Conservation (phyloP, 257 asterid species). For the Misopates orontium region DNA sequence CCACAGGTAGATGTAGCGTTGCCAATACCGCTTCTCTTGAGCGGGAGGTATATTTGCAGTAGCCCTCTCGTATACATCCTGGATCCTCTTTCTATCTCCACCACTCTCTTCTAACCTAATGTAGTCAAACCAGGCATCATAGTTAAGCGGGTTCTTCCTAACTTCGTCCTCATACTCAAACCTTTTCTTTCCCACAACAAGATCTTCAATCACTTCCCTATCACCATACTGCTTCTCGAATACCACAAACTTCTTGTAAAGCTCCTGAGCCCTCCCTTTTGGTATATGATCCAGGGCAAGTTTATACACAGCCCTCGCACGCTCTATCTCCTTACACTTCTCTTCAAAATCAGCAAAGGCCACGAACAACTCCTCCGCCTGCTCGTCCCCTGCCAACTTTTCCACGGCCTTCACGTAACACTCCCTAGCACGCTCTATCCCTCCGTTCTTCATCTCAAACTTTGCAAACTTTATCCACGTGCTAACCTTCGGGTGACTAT, state of each 20-base stretch:
- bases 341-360: conserved; percentile 95
- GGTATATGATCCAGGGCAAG: conserved; percentile 89
- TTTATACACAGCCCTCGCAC: conserved; percentile 83
- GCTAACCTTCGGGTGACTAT: conserved; percentile 65
- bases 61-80: conserved; percentile 88
- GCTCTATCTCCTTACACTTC: conserved; percentile 84
- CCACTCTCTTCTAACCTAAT: conserved; percentile 77
- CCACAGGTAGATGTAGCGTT: conserved; percentile 90
- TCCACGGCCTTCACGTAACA: conserved; percentile 83
- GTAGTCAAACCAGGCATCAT: conserved; percentile 92
- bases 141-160: conserved; percentile 77
- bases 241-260: conserved; percentile 82
- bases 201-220: conserved; percentile 89
- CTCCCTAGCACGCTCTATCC: conserved; percentile 59
- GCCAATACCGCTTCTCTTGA: conserved; percentile 91
- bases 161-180: conserved; percentile 89
- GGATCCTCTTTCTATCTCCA: conserved; percentile 61
- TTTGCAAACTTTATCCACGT: conserved; percentile 85
- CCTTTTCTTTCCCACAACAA: conserved; percentile 86
- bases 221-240: conserved; percentile 95
- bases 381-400: conserved; percentile 82
- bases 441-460: conserved; percentile 91
- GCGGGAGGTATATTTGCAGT: conserved; percentile 91
- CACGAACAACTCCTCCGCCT: conserved; percentile 80
- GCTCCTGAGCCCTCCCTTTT: conserved; percentile 84